Evolutionary conservation across 257 asterid genomes (phyloP).

Genomic region (Jaltomata sinuosa): DNA sequence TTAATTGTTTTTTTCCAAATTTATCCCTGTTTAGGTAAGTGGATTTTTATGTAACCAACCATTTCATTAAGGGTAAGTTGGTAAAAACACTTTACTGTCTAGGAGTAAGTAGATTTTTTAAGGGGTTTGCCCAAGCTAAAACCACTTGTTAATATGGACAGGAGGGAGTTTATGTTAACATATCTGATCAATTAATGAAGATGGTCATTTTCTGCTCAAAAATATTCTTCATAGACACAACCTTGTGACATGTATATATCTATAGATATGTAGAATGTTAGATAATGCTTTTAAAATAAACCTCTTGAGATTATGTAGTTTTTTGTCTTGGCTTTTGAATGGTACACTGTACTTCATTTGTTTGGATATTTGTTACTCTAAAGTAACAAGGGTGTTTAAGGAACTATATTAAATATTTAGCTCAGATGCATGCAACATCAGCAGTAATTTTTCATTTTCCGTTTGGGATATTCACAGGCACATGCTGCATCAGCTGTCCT

Average conservation of each 20-base stretch:
- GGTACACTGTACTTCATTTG: background rate
- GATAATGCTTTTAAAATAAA: background rate
- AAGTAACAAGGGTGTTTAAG: background rate
- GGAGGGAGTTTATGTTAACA: background rate
- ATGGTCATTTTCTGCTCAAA: background rate
- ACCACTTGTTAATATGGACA: background rate
- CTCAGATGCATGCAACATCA: background rate
- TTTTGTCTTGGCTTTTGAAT: background rate
- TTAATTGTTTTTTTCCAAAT: background rate
- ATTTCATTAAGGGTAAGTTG: background rate
- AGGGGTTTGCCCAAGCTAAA: background rate
- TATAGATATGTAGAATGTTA: background rate
- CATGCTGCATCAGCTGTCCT: conserved; percentile 97
- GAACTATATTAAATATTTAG: background rate
- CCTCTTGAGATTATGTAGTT: background rate
- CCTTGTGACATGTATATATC: background rate
- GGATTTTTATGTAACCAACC: background rate
- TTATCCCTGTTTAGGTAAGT: background rate
- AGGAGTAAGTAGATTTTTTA: background rate
- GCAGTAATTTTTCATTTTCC: background rate
- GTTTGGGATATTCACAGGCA: conserved; percentile 42
- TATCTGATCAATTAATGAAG: background rate
- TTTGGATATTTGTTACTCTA: background rate
- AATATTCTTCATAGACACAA: background rate
- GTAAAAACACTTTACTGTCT: background rate